Evolutionary conservation across 495 filamentous ascomycete genomes (phyloP).

Genomic region (Neurospora sp.): DNA sequence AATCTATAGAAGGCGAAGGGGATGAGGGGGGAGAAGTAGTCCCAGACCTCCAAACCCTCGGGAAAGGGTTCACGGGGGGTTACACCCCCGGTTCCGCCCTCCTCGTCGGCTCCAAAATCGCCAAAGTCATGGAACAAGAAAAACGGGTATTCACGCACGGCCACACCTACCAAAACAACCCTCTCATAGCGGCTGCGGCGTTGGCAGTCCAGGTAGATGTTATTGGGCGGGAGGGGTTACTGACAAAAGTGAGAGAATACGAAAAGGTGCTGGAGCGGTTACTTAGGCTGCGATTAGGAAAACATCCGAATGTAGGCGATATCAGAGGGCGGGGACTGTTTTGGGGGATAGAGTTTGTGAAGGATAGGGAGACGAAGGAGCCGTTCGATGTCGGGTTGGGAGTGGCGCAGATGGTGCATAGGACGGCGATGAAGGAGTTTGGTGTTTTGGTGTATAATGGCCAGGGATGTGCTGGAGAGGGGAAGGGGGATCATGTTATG

Average conservation of each 20-base stretch:
- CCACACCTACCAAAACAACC: conserved; percentile 53
- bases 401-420: conserved; percentile 39
- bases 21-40: conserved; percentile 37
- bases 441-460: conserved; percentile 59
- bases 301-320: conserved; percentile 49
- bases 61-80: conserved; percentile 52
- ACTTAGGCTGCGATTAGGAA: conserved; percentile 30
- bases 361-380: conserved; percentile 34
- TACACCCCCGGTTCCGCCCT: conserved; percentile 21
- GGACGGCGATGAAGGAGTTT: conserved; percentile 36
- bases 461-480: conserved; percentile 53
- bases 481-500: conserved; percentile 60
- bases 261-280: conserved; percentile 37
- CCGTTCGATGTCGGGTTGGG: conserved; percentile 31
- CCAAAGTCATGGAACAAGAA: conserved; percentile 45
- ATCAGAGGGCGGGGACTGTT: conserved; percentile 56
- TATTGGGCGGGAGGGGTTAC: conserved; percentile 37
- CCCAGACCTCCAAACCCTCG: conserved; percentile 57
- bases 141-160: conserved; percentile 43
- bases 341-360: conserved; percentile 51
- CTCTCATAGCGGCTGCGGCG: conserved; percentile 44
- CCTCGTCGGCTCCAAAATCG: conserved; percentile 6
- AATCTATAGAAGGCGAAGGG: conserved; percentile 8
- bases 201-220: conserved; percentile 43
- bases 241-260: conserved; percentile 37